Evolutionary conservation across 441 rosid genomes (phyloP).

Genomic region (Mallotus repandus): DNA sequence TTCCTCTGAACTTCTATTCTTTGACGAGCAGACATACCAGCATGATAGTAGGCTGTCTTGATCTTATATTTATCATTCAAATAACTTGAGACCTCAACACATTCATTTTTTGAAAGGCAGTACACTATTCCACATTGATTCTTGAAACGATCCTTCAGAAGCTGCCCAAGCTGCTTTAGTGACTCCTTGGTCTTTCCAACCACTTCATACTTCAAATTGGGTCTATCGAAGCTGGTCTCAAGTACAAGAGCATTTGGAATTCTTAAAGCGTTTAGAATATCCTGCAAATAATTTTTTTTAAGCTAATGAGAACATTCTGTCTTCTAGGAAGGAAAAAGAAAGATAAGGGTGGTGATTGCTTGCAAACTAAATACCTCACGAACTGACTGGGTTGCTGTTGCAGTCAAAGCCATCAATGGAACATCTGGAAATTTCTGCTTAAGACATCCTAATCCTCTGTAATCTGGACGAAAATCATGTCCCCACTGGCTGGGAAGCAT

Average conservation of each 20-base stretch:
- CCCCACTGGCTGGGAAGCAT: conserved; percentile 78
- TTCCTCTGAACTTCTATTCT: conserved; percentile 82
- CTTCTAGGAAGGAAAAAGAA: not conserved
- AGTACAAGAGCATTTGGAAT: conserved; percentile 77
- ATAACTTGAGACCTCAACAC: conserved; percentile 78
- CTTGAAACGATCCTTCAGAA: conserved; percentile 62
- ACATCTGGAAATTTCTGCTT: conserved; percentile 76
- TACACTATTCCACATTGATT: conserved; percentile 87
- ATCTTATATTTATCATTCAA: conserved; percentile 74
- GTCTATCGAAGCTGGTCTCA: conserved; percentile 95
- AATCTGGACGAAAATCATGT: conserved; percentile 97
- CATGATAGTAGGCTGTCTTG: conserved; percentile 81
- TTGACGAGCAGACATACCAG: conserved; percentile 80
- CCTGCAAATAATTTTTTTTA: conserved; percentile 45
- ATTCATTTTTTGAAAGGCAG: conserved; percentile 93
- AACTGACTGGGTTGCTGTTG: conserved; percentile 84
- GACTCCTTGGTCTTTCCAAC: conserved; percentile 75
- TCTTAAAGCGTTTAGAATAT: conserved; percentile 71
- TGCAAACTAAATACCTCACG: conserved; percentile 54
- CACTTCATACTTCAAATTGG: conserved; percentile 88
- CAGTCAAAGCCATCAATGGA: conserved; percentile 89
- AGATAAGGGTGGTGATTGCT: not conserved
- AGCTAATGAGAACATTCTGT: conserved; percentile 11
- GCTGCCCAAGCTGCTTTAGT: conserved; percentile 79
- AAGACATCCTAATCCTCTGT: conserved; percentile 76